phyloP scores from a whole-genome alignment of 768 basidiomycete species.

The Agaricus sinodeliciosus region DNA sequence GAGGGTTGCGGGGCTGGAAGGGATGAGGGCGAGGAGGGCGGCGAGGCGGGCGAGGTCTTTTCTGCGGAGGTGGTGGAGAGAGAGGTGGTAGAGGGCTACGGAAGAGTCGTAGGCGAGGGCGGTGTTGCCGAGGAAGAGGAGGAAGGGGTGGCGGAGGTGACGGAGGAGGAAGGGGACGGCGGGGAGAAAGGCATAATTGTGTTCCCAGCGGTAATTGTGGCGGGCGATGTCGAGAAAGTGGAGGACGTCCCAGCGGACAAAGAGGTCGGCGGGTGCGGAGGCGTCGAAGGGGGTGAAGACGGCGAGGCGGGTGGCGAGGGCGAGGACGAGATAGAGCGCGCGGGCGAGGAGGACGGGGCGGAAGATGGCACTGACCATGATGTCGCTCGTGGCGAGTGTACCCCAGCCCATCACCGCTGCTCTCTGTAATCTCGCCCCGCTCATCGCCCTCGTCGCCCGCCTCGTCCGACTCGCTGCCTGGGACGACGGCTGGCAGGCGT shows the following conservation, averaged over 20 bases:
- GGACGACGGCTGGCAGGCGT: constrained; percentile 51
- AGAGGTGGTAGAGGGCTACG: constrained; percentile 53
- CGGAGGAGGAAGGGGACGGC: constrained; percentile 41
- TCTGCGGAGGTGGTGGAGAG: constrained; percentile 25
- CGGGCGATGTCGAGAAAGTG: constrained; percentile 71
- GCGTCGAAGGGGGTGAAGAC: constrained; percentile 32
- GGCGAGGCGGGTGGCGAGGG: constrained; percentile 16
- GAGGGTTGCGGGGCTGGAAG: constrained; percentile 73
- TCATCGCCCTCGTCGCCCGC: constrained; percentile 37
- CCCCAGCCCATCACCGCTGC: constrained; percentile 56
- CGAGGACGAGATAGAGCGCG: constrained; percentile 22
- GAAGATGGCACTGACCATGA: constrained; percentile 26
- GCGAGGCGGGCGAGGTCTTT: constrained; percentile 52
- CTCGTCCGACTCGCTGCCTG: constrained; percentile 49
- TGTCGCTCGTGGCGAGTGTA: constrained; percentile 28
- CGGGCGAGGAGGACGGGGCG: constrained; percentile 13
- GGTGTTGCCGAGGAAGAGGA: constrained; percentile 27
- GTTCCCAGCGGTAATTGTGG: constrained; percentile 56
- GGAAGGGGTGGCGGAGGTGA: constrained; percentile 16
- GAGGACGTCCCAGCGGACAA: constrained; percentile 81
- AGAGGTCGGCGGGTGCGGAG: constrained; percentile 20
- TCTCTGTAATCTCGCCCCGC: constrained; percentile 56
- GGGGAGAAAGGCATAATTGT: constrained; percentile 86
- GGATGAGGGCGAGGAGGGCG: constrained; percentile 63
- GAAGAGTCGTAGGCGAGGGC: constrained; percentile 35